These are phyloP conservation scores for Eucalyptus melliodora DNA, from an alignment of 345 rosid genomes.

Conservation along the genomic window DNA sequence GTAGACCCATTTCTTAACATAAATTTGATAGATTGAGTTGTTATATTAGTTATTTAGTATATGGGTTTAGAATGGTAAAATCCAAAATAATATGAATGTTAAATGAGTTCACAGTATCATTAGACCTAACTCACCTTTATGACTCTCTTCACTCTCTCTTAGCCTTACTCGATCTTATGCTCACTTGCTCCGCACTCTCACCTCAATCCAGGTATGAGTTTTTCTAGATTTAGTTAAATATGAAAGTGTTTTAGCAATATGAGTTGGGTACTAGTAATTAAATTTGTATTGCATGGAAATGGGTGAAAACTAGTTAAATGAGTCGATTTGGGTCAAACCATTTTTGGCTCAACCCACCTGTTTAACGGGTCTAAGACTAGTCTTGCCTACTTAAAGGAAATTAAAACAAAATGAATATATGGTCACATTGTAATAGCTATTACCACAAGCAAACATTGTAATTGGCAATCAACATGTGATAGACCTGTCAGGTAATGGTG, in stretches of 20 bases:
- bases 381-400: neutral
- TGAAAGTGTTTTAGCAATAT: neutral
- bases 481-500: neutral
- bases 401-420: neutral
- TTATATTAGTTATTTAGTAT: neutral
- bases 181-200: neutral
- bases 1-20: neutral
- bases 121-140: no score
- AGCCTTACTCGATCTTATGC: no score
- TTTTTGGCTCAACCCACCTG: neutral
- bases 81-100: neutral
- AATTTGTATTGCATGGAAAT: no score
- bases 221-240: no score
- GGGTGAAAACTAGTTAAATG: neutral
- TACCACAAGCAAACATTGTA: neutral
- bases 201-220: neutral
- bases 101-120: no score
- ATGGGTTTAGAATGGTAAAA: neutral
- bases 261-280: neutral
- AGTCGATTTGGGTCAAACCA: neutral
- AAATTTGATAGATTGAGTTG: neutral
- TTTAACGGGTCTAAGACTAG: neutral
- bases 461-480: neutral
- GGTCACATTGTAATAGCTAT: neutral
- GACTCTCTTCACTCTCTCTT: no score